Evolutionary conservation across 768 basidiomycete genomes (phyloP).

Genomic region (Lactifluus volemus): DNA sequence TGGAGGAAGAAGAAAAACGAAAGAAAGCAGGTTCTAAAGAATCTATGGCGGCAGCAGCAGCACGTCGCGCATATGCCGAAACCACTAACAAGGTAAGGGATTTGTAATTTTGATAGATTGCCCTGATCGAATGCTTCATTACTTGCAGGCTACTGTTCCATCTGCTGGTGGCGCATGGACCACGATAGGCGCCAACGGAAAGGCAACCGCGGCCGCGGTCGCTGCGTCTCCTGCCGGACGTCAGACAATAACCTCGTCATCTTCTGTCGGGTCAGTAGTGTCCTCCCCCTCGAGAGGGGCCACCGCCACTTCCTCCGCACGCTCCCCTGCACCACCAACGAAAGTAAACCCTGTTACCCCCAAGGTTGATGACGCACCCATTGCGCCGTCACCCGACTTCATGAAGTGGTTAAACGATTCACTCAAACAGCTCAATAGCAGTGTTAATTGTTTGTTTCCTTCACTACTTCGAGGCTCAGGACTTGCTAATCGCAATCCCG

Average conservation of each 20-base stretch:
- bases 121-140: conserved; percentile 1
- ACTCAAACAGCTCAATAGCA: conserved; percentile 65
- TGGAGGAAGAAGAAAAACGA: conserved; percentile 90
- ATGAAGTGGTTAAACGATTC: conserved; percentile 85
- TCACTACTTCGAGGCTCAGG: not conserved
- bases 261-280: conserved; percentile 30
- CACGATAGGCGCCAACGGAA: conserved; percentile 77
- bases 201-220: conserved; percentile 32
- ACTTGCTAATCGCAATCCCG: not conserved
- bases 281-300: conserved; percentile 24
- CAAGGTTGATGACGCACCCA: conserved; percentile 53
- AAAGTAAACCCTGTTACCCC: conserved; percentile 24
- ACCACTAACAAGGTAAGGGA: conserved; percentile 57
- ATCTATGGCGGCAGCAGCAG: conserved; percentile 38
- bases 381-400: conserved; percentile 80
- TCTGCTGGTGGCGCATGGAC: conserved; percentile 61
- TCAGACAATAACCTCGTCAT: conserved; percentile 28
- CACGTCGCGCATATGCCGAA: conserved; percentile 72
- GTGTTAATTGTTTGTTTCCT: conserved; percentile 54
- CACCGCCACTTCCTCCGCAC: not conserved
- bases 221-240: conserved; percentile 31
- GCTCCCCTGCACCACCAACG: conserved; percentile 22
- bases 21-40: conserved; percentile 53
- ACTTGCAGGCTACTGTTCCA: conserved; percentile 19
- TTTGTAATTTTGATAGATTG: not conserved